Base-by-base conservation (phyloP, 352 stramenopile species). In the Globisporangium irregulare region DNA sequence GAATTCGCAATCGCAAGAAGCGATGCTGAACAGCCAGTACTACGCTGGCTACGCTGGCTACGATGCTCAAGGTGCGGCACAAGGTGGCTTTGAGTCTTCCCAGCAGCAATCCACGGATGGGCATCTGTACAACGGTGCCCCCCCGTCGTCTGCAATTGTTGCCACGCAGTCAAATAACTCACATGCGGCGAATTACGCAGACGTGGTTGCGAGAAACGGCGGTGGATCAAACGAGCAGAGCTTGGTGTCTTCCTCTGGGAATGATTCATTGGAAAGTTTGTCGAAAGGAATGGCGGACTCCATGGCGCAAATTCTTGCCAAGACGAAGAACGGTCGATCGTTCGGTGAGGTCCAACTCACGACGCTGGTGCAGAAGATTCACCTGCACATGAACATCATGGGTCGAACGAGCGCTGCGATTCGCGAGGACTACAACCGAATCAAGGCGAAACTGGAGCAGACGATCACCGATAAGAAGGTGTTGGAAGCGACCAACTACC, bases 351-450 rank as follows among this genome's bases (percentile, higher is more conserved):
- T 83, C 9, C 73, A 83, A 59, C 67, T 83, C 27, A 73, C 72
- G 46, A 75, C 72, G 27, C 27, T 83, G 20, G 66, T 83, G 34
- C 74, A 73, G 27, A 77, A 77, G 59, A 81, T 83, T 58, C 72
- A 79, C 59, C 69, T 72, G 6, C 76, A 81, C 64, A 67, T 83
- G 57, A 81, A 77, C 58, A 66, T 83, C 50, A 80, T 83, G 76
- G 73, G 76, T 1, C 73, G 70, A 10, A 74, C 75, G n/a, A 81
- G 64, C 57, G 72, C 59, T 32, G 73, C 62, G 22, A 77, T 83
- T 41, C 71, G 76, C 18, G 64, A 76, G 12, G 75, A 81, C 29
- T 75, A 83, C 58, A 70, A 79, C 51, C 67, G 73, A 50, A 78
- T 76, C 24, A 62, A 74, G 18, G 32, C 76, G 15, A 72, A 77